phyloP scores from a whole-genome alignment of 495 filamentous ascomycete species.

The Aspergillus nidulans region DNA sequence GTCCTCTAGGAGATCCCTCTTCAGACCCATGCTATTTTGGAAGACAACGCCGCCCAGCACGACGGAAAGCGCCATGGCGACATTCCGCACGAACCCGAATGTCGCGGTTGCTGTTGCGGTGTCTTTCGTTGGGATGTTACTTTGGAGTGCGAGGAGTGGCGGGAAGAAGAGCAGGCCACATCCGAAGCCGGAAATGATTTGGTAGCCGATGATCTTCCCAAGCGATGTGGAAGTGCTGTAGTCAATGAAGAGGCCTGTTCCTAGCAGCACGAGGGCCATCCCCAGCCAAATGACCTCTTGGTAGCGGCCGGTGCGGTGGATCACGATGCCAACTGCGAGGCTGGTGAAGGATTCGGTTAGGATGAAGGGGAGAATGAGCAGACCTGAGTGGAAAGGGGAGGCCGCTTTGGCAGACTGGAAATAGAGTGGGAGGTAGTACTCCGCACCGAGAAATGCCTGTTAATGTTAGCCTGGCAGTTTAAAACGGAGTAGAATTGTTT shows the following conservation, averaged over 20 bases:
- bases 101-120: slow-evolving; percentile 75
- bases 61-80: slow-evolving; percentile 66
- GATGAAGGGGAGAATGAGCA: slow-evolving; percentile 50
- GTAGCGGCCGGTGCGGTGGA: slow-evolving; percentile 59
- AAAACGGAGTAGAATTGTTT: too few species aligned
- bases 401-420: slow-evolving; percentile 51
- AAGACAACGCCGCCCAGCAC: slow-evolving; percentile 82
- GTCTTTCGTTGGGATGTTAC: slow-evolving; percentile 61
- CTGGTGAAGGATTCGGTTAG: slow-evolving; percentile 46
- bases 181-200: slow-evolving; percentile 59
- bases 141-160: slow-evolving; percentile 76
- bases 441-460: slow-evolving; percentile 46
- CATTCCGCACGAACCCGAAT: slow-evolving; percentile 67
- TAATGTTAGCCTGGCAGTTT: not conserved
- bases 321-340: slow-evolving; percentile 47
- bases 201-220: slow-evolving; percentile 46
- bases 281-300: slow-evolving; percentile 52
- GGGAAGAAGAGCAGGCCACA: slow-evolving; percentile 48
- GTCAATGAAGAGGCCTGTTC: slow-evolving; percentile 50
- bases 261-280: slow-evolving; percentile 40
- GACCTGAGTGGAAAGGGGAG: slow-evolving; percentile 48
- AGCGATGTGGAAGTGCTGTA: slow-evolving; percentile 35
- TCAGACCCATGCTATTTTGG: slow-evolving; percentile 54
- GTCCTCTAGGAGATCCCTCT: slow-evolving; percentile 30
- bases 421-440: slow-evolving; percentile 58